These are phyloP conservation scores for Candida maltosa DNA, from an alignment of 805 yeast species.

Conservation along the genomic window DNA sequence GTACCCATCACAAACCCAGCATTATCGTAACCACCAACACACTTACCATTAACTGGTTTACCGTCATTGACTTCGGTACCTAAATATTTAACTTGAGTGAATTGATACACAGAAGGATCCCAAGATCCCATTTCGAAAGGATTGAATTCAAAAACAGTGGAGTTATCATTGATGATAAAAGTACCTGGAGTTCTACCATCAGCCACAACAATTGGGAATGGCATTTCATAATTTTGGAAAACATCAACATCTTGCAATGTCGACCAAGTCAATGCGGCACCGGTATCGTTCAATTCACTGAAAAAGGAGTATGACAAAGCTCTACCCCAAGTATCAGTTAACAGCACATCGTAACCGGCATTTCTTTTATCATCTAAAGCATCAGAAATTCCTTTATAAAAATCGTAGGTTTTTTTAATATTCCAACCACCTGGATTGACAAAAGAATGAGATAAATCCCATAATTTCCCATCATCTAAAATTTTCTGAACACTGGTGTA, in stretches of 20 bases:
- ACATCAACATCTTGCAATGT: conserved; percentile 18
- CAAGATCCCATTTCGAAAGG: conserved; percentile 42
- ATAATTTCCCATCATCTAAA: conserved; percentile 35
- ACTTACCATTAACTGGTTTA: conserved; percentile 11
- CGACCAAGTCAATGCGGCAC: conserved; percentile 29
- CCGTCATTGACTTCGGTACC: conserved; percentile 26
- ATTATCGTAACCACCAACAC: conserved; percentile 31
- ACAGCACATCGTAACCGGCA: conserved; percentile 32
- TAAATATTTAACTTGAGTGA: conserved; percentile 26
- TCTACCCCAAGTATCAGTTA: conserved; percentile 42
- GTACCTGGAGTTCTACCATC: conserved; percentile 68
- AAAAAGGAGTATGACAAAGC: conserved; percentile 33
- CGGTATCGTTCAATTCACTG: conserved; percentile 22
- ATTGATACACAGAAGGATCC: conserved; percentile 35
- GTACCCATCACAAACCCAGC: conserved; percentile 41
- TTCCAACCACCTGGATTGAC: conserved; percentile 62
- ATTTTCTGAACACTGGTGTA: conserved; percentile 33
- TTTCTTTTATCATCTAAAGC: conserved; percentile 23
- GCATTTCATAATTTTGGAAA: conserved; percentile 31
- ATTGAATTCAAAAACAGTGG: conserved; percentile 51
- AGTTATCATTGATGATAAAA: conserved; percentile 52
- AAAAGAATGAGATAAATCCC: conserved; percentile 68
- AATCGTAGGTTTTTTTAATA: conserved; percentile 46
- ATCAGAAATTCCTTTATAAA: conserved; percentile 37
- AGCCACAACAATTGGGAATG: conserved; percentile 37